Base-by-base conservation (phyloP, 1,284 basidiomycete species). In the Erythrobasidium hasegawianum region DNA sequence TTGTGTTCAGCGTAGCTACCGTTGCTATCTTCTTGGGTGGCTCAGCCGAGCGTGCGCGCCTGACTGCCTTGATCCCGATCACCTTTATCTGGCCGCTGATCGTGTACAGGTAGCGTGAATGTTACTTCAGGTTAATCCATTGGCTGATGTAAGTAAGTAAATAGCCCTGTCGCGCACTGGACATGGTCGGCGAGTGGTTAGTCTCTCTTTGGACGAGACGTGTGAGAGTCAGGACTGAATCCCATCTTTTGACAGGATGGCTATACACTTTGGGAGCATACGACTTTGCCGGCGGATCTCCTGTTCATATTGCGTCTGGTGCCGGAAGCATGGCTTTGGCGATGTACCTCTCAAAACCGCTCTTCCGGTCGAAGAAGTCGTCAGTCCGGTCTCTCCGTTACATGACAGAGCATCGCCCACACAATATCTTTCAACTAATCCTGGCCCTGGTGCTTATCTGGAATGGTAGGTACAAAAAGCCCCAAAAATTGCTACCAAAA, bases 201-300 rank as follows among this genome's bases (percentile, higher is more conserved):
- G 33, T 33, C 33, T 33, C 11, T n/a, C n/a, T n/a, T n/a, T n/a
- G n/a, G n/a, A n/a, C n/a, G n/a, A n/a, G n/a, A n/a, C n/a, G n/a
- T n/a, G n/a, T n/a, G n/a, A n/a, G n/a, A n/a, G n/a, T n/a, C n/a
- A n/a, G 47, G 8, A 27, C 26, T 52, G 49, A 49, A 49, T 4
- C 43, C 33, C 11, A 33, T 33, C 5, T 5, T 1, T 14, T 29
- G 8, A 45, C n/a, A n/a, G 65, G 57, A 22, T 67, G 65, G 65
- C 26, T 56, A 10, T 52, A 29, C 49, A 57, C 14, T 5, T 38
- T 67, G 2, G 58, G 58, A 22, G 64, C 45, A 14, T 49, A 50
- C 22, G 58, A 67, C 29, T 66, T 59, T 39, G 64, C 64, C 2
- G 64, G 64, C 26, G 67, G 67, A 20, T 29, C 52, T 5, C 67